phyloP scores from a whole-genome alignment of 2,329 filamentous ascomycete species.

The Achaetomium macrosporum region DNA sequence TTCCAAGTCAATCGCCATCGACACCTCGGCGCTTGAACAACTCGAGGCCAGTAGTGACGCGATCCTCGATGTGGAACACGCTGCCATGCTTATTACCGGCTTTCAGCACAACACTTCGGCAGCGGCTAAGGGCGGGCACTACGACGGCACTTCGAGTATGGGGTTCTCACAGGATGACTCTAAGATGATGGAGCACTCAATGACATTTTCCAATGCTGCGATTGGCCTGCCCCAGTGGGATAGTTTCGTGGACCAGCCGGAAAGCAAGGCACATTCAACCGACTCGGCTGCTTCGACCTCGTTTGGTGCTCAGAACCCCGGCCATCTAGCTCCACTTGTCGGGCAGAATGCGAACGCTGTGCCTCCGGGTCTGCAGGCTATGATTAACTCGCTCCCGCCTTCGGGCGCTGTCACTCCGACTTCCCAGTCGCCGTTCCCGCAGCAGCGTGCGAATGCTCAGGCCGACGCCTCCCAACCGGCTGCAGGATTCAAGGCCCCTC shows the following conservation, averaged over 20 bases:
- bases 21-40: conserved; percentile 82
- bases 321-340: conserved; percentile 54
- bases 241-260: conserved; percentile 66
- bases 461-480: conserved; percentile 66
- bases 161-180: conserved; percentile 67
- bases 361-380: conserved; percentile 61
- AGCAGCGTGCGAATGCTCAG: conserved; percentile 62
- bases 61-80: conserved; percentile 92
- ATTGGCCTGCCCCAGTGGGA: conserved; percentile 89
- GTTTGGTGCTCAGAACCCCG: conserved; percentile 61
- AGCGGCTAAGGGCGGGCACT: conserved; percentile 51
- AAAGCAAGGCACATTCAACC: conserved; percentile 71
- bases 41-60: conserved; percentile 86
- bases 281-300: conserved; percentile 59
- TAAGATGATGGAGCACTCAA: conserved; percentile 69
- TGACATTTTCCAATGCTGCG: conserved; percentile 70
- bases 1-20: conserved; percentile 75
- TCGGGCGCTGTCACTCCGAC: conserved; percentile 65
- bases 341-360: conserved; percentile 56
- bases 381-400: conserved; percentile 65
- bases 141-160: conserved; percentile 54
- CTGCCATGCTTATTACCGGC: conserved; percentile 97
- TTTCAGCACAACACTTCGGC: conserved; percentile 90
- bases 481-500: conserved; percentile 64
- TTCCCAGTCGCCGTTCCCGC: conserved; percentile 66